Conservation (phyloP, 345 rosid species). For the Eucalyptus leucophloia region DNA sequence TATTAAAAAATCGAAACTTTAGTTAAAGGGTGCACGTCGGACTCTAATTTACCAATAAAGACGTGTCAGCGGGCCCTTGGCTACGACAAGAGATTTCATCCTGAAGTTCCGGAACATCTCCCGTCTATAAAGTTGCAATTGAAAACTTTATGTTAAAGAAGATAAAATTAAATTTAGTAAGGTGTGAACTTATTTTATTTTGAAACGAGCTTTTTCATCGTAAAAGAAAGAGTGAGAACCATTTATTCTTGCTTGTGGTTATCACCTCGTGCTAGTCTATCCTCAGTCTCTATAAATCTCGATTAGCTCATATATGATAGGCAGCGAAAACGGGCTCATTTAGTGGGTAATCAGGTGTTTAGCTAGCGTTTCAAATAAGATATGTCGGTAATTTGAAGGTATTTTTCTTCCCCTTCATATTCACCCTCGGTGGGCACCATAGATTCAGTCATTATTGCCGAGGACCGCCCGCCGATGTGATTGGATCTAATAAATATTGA, state of each 20-base stretch:
- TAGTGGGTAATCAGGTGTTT: background rate
- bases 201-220: background rate
- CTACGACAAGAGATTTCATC: background rate
- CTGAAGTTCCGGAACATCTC: background rate
- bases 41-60: background rate
- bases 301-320: background rate
- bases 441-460: background rate
- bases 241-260: background rate
- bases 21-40: background rate
- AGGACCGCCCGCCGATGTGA: accelerated
- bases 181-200: background rate
- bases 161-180: background rate
- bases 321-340: background rate
- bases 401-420: background rate
- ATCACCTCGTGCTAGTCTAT: background rate
- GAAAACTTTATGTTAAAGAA: background rate
- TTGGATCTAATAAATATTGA: background rate
- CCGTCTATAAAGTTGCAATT: background rate
- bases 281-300: background rate
- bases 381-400: too few relatives aligned
- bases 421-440: background rate
- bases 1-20: background rate
- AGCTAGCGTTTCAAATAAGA: accelerated
- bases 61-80: background rate
- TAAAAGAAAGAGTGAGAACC: background rate